phyloP scores from a whole-genome alignment of 108 stramenopile species.

The Licmophora abbreviata region DNA sequence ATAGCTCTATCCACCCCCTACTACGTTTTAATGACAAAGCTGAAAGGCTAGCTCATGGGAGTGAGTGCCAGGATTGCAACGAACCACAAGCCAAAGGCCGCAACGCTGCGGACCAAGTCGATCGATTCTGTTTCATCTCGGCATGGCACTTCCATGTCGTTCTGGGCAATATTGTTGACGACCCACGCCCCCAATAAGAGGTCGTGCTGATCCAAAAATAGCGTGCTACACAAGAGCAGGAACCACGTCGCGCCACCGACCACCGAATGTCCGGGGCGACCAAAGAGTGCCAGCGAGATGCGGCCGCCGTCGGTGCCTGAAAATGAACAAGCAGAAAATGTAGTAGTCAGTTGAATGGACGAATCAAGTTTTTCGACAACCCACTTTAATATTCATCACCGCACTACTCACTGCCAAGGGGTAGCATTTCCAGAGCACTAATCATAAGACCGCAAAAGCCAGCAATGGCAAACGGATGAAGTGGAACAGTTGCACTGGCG shows the following conservation, averaged over 20 bases:
- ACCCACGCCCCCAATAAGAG: constrained; percentile 18
- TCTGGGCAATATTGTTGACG: constrained; percentile 25
- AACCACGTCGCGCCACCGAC: constrained; percentile 40
- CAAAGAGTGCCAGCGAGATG: constrained; percentile 51
- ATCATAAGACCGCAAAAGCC: constrained; percentile 65
- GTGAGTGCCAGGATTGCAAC: constrained; percentile 34
- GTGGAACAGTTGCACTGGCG: constrained; percentile 31
- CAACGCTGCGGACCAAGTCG: constrained; percentile 20
- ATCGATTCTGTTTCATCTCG: constrained; percentile 42
- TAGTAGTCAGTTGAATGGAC: too few species aligned
- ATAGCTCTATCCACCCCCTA: too few species aligned
- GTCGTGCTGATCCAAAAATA: constrained; percentile 28
- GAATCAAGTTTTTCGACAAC: too few species aligned
- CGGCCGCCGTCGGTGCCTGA: constrained; percentile 78
- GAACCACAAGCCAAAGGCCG: constrained; percentile 40
- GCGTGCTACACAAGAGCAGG: constrained; percentile 29
- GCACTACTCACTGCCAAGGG: constrained; percentile 59
- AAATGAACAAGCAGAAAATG: too few species aligned
- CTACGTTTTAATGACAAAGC: neutral
- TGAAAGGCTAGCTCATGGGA: constrained; percentile 4
- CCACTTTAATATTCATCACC: too few species aligned
- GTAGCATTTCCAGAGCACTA: constrained; percentile 62
- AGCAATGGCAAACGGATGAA: constrained; percentile 76
- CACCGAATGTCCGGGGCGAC: constrained; percentile 46
- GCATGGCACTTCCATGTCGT: constrained; percentile 54